Conservation (phyloP, 257 asterid genomes). For the Verbena officinalis region DNA sequence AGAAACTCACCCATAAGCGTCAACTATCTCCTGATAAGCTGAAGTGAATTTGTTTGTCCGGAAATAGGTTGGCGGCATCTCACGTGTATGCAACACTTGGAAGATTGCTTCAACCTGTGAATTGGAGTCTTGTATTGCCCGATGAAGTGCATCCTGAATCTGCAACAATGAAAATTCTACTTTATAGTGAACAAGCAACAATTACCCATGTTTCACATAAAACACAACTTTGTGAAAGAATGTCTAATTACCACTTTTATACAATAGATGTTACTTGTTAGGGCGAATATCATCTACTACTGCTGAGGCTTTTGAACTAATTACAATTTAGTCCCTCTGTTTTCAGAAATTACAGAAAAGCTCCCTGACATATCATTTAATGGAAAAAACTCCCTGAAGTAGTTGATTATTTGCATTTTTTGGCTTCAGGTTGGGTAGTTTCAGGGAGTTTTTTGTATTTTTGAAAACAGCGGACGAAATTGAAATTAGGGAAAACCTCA, state of each 20-base stretch:
- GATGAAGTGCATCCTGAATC: slow-evolving; percentile 85
- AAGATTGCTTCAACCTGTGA: slow-evolving; percentile 95
- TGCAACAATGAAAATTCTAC: slow-evolving; percentile 34
- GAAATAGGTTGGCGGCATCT: slow-evolving; percentile 95
- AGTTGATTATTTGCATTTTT: no score
- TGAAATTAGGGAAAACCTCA: no score
- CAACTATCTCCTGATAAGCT: slow-evolving; percentile 93
- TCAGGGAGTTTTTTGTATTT: no score
- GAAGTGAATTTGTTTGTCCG: slow-evolving; percentile 87
- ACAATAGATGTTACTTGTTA: slow-evolving; percentile 1
- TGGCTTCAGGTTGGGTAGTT: no score
- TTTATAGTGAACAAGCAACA: not conserved
- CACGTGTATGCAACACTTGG: slow-evolving; percentile 84
- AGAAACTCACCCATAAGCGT: slow-evolving; percentile 92
- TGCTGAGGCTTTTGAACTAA: no score
- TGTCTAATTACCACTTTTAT: slow-evolving; percentile 8
- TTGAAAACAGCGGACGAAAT: no score
- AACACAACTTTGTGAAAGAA: slow-evolving; percentile 18
- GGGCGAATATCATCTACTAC: no score
- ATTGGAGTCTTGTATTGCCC: slow-evolving; percentile 79
- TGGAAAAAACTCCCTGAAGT: no score
- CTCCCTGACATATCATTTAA: no score
- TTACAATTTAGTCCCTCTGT: no score
- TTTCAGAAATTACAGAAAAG: no score
- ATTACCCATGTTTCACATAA: slow-evolving; percentile 15